Evolutionary conservation across 306 rosid species (phyloP), one percentile per base, ranked within the genome.

Genomic region (Heteromeles arbutifolia): DNA sequence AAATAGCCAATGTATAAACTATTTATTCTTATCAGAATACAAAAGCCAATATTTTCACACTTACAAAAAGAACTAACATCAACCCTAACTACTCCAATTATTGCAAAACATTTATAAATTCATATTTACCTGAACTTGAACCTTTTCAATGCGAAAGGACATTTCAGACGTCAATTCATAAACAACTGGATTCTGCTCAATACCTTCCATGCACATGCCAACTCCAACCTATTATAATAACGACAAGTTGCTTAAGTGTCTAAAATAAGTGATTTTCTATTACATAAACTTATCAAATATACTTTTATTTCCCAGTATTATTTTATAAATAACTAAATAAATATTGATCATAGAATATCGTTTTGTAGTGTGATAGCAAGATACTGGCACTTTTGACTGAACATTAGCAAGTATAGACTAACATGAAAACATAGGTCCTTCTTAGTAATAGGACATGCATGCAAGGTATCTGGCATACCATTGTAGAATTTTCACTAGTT

Each of bases 191-290:
- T 94, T 91, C 5, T 91, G 96, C 88, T 94, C 96, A 82, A 90
- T 94, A 77, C 97, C 98, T 87, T 94, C 98, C 98, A 94, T 94
- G 86, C 98, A 91, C 95, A 88, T 88, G 74, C 98, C 98, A 86
- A 94, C 97, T 39, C 98, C 98, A 64, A 91, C 88, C 98, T 94
- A 75, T 84, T 80, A 39, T 44, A 67, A 8, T 78, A 15, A 26
- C 24, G 21, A 31, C 53, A 67, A 69, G 73, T 65, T 48, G 61
- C 12, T 41, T 21, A 34, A 70, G 71, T 48, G 57, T 26, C 15
- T n/a, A 28, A 28, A 28, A 58, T 12, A 32, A 62, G 68, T 37
- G 61, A 73, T 71, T 69, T 24, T 22, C 26, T 28, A 28, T 15
- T 13, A 44, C 26, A 59, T 18, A 26, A 18, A 22, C 2, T 21